phyloP scores from a whole-genome alignment of 805 yeast species.

The Cyberlindnera mrakii region DNA sequence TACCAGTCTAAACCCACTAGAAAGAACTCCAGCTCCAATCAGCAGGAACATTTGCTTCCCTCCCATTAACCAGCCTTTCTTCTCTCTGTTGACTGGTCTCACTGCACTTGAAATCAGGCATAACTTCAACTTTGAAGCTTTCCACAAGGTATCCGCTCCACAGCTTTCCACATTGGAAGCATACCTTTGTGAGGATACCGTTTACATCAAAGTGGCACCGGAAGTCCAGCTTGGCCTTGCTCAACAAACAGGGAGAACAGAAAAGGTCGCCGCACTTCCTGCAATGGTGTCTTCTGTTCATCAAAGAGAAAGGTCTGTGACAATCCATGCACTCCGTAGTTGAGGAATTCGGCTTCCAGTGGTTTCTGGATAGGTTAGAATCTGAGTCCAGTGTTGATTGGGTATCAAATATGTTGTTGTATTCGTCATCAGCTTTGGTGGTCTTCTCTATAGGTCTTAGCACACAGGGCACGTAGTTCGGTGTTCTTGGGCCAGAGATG shows the following conservation, averaged over 20 bases:
- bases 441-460: constrained; percentile 33
- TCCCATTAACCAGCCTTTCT: constrained; percentile 10
- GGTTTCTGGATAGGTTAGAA: constrained; percentile 30
- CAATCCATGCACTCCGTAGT: constrained; percentile 58
- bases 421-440: neutral
- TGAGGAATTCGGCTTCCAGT: constrained; percentile 61
- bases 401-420: neutral
- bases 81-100: neutral
- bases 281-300: constrained; percentile 67
- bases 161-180: constrained; percentile 49
- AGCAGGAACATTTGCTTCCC: constrained; percentile 39
- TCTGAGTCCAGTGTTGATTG: neutral
- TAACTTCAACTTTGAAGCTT: constrained; percentile 14
- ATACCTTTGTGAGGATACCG: constrained; percentile 54
- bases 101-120: constrained; percentile 12
- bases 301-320: constrained; percentile 50
- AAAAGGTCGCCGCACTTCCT: constrained; percentile 68
- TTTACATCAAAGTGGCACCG: constrained; percentile 41
- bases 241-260: constrained; percentile 54
- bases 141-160: constrained; percentile 37
- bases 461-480: constrained; percentile 77
- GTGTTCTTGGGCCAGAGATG: constrained; percentile 63
- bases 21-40: constrained; percentile 63
- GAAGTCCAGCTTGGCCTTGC: constrained; percentile 37
- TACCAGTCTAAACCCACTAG: neutral